Percentiles rank a stretch among this genome's conserved stretches.
Conservation (phyloP, 2,329 filamentous ascomycete genomes). For the Trichoderma guizhouense region DNA sequence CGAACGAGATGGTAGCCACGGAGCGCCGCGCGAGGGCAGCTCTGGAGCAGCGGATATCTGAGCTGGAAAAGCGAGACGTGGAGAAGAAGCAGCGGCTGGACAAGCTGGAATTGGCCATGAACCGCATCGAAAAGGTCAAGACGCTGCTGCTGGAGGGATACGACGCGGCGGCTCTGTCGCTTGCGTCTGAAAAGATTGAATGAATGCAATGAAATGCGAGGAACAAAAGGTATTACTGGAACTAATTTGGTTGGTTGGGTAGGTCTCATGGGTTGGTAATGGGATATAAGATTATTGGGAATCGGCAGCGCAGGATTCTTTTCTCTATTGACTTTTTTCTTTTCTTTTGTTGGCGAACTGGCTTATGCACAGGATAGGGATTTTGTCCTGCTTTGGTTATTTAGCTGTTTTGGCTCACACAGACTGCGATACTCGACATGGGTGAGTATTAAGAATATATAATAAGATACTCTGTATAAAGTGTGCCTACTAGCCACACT, state of each 20-base stretch:
- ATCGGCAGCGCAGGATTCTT: not conserved
- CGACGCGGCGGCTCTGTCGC: not conserved
- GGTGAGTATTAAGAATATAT: not conserved
- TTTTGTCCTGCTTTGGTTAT: not conserved
- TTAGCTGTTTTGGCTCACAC: not conserved
- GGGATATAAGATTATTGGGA: not conserved
- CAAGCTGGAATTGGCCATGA: conserved; percentile 66
- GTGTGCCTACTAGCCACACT: not conserved
- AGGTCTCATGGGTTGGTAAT: not conserved
- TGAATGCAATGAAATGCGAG: not conserved
- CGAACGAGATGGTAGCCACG: conserved; percentile 81
- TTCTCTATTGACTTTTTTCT: not conserved
- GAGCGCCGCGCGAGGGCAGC: conserved; percentile 68
- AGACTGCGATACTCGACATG: not conserved
- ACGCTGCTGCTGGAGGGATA: conserved; percentile 48
- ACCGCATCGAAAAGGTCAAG: conserved; percentile 67
- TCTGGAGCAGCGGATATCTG: conserved; percentile 66
- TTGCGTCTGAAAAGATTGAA: conserved; percentile 3
- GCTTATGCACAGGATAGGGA: not conserved
- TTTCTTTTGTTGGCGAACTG: not conserved
- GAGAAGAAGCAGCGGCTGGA: conserved; percentile 70
- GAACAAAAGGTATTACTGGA: not conserved
- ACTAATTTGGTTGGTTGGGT: not conserved
- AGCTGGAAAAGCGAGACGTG: conserved; percentile 65
- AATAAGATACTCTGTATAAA: not conserved